Base-by-base conservation (phyloP, 352 stramenopile species). In the Discostella stelligera region DNA sequence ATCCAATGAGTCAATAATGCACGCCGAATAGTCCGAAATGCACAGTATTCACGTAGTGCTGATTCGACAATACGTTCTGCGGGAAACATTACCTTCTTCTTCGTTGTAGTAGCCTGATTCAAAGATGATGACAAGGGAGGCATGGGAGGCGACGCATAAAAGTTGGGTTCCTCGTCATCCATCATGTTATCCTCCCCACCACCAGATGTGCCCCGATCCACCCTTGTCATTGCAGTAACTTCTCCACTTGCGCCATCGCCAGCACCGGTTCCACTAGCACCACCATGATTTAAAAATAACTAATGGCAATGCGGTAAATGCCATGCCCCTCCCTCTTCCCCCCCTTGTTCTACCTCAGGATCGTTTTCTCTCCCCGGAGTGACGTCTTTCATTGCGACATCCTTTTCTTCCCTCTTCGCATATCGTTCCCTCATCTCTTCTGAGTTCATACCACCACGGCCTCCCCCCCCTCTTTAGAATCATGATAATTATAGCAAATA, bases 231-330 rank as follows among this genome's bases (percentile, higher is more conserved):
- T 32, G 27, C 27, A 32, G 27, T 32, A 32, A 5, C 27, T 49
- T 25, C 58, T 27, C 58, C 58, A 21, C 16, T 3, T 18, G 16
- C 13, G 25, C 18, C 2, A 23, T 11, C 13, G 25, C 18, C 2
- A 23, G 8, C 37, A 53, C 3, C 25, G 11, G n/a, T 20, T 5
- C 50, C 63, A 1, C 63, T n/a, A 16, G 53, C 54, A 14, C 39
- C 54, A n/a, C 55, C 62, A 18, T 66, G 65, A 64, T 71, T 50
- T 21, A 71, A 52, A 21, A 77, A 92, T 32, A 32, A 23, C 74
- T 64, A 20, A 92, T 74, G 11, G 86, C 87, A 0, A 37, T 20
- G 20, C 50, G 10, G 50, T 32, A 23, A 59, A 30, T 16, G 21
- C 13, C 1, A 59, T 8, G n/a, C 27, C 2, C 8, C 52, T 41